Evolutionary conservation across 1,284 basidiomycete species (phyloP).

Genomic region (Pseudozyma thailandica): DNA sequence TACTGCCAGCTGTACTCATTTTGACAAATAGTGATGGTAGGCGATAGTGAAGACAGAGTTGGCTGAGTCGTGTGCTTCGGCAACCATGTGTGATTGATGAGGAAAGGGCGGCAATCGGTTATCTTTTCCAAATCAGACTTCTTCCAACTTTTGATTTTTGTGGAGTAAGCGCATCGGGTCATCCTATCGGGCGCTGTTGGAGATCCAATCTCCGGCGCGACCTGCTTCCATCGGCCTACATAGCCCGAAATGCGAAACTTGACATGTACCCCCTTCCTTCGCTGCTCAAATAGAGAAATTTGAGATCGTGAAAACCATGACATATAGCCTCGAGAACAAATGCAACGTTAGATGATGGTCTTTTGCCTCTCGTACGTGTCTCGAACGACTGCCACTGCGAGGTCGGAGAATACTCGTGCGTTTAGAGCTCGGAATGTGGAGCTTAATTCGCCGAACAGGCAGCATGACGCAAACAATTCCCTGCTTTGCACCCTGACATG

Average conservation of each 20-base stretch:
- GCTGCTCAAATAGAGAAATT: too few species aligned
- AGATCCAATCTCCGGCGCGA: background rate
- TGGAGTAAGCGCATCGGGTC: constrained; percentile 1
- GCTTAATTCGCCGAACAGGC: background rate
- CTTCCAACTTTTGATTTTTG: background rate
- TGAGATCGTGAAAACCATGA: too few species aligned
- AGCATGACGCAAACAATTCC: constrained; percentile 17
- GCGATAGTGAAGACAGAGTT: background rate
- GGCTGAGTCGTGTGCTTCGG: constrained; percentile 19
- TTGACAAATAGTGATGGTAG: background rate
- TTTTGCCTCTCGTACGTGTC: too few species aligned
- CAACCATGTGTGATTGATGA: background rate
- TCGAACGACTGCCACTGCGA: too few species aligned
- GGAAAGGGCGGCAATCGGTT: constrained; percentile 6
- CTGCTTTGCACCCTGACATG: too few species aligned
- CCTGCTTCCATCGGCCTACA: too few species aligned
- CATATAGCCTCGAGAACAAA: too few species aligned
- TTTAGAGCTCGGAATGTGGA: constrained; percentile 8
- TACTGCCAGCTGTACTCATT: constrained; percentile 21
- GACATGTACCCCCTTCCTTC: too few species aligned
- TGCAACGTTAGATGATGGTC: too few species aligned
- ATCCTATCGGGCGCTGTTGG: background rate
- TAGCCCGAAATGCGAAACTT: too few species aligned
- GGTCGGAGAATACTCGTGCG: constrained; percentile 10
- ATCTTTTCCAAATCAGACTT: constrained; percentile 11